phyloP scores from a whole-genome alignment of 1,284 basidiomycete species.

The Hymenochaete sp. region DNA sequence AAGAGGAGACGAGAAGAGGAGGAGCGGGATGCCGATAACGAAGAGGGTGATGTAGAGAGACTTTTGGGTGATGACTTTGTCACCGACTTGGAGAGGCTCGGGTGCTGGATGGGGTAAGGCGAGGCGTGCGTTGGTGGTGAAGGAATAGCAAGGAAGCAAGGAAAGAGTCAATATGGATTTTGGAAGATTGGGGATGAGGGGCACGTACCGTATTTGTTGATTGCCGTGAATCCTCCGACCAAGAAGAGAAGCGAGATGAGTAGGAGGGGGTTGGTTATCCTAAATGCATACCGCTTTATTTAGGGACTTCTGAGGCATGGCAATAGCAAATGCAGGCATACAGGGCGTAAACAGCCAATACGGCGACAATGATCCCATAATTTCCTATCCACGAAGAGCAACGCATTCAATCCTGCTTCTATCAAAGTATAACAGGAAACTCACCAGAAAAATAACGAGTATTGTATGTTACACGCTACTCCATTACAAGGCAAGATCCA shows the following conservation, averaged over 20 bases:
- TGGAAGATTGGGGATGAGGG: slow-evolving; percentile 1
- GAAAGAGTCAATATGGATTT: slow-evolving; percentile 4
- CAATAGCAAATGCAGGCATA: slow-evolving; percentile 33
- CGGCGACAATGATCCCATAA: slow-evolving; percentile 76
- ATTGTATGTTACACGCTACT: slow-evolving; percentile 88
- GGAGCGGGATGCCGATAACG: slow-evolving; percentile 67
- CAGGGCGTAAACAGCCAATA: slow-evolving; percentile 87
- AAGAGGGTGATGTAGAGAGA: slow-evolving; percentile 74
- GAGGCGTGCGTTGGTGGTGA: slow-evolving; percentile 1
- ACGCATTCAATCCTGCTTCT: background rate
- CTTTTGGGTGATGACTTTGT: slow-evolving; percentile 75
- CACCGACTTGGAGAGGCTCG: slow-evolving; percentile 74
- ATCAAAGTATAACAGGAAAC: slow-evolving; percentile 12
- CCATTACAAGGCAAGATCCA: slow-evolving; percentile 6
- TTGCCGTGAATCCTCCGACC: slow-evolving; percentile 83
- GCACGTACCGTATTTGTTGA: slow-evolving; percentile 82
- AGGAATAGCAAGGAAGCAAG: slow-evolving; percentile 9
- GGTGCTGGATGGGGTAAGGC: slow-evolving; percentile 36
- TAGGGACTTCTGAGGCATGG: background rate
- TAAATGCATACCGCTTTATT: slow-evolving; percentile 19
- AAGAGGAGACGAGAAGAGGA: slow-evolving; percentile 62
- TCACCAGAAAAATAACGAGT: slow-evolving; percentile 84
- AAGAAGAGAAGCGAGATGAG: slow-evolving; percentile 84
- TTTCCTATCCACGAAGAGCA: slow-evolving; percentile 46
- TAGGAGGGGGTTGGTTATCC: slow-evolving; percentile 72